Percentiles rank a stretch among this genome's conserved stretches.
Evolutionary conservation across 768 basidiomycete species (phyloP).

Genomic region (Hydnum rufescens): DNA sequence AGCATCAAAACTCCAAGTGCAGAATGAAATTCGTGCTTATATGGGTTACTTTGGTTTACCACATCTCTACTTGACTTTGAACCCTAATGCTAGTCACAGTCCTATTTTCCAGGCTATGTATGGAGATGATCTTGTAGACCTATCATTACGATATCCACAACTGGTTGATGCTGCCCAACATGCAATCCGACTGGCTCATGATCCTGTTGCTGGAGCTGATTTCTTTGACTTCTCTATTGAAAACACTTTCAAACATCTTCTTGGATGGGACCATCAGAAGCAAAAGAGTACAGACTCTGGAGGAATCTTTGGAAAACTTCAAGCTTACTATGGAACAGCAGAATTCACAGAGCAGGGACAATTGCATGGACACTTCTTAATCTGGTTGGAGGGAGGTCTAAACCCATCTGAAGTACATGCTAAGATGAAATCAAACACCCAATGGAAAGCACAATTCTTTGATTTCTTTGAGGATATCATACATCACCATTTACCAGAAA

Average conservation of each 20-base stretch:
- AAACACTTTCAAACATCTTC: constrained; percentile 15
- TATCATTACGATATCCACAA: constrained; percentile 11
- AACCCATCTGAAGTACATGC: constrained; percentile 20
- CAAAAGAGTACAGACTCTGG: constrained; percentile 9
- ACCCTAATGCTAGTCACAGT: constrained; percentile 12
- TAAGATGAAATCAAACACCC: constrained; percentile 8
- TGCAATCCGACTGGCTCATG: constrained; percentile 12
- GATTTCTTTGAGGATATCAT: constrained; percentile 19
- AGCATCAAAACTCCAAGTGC: constrained; percentile 4
- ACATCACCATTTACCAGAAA: constrained; percentile 16
- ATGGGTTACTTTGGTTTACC: constrained; percentile 9
- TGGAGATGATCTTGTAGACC: constrained; percentile 4
- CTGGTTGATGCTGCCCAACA: constrained; percentile 10
- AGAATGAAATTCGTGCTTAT: constrained; percentile 11
- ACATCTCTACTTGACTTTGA: constrained; percentile 12
- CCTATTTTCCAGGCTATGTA: constrained; percentile 19
- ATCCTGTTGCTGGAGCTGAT: too few species aligned
- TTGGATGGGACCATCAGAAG: constrained; percentile 16
- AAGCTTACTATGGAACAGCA: too few species aligned
- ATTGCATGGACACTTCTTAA: constrained; percentile 19
- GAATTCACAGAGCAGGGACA: constrained; percentile 14
- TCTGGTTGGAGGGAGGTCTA: constrained; percentile 16
- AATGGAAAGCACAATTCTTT: constrained; percentile 15
- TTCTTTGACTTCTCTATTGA: too few species aligned
- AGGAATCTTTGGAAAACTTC: constrained; percentile 19